These are phyloP conservation scores for Cupressus sempervirens DNA, from an alignment of 75 land plant species.

Conservation along the genomic window DNA sequence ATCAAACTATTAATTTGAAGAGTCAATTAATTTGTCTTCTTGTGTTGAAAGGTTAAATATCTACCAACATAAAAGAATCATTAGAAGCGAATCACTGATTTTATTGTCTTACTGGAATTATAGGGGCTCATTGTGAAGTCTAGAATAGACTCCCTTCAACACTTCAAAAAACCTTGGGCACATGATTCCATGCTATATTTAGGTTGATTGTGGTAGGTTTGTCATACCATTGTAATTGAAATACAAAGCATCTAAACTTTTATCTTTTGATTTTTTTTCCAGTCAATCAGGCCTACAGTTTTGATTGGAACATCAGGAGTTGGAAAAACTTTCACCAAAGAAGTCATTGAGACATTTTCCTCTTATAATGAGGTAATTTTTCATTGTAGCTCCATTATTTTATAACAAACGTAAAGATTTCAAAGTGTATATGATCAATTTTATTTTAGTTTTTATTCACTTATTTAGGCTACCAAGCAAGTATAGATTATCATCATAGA, in stretches of 20 bases:
- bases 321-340: constrained; percentile 80
- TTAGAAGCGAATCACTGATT: too few relatives aligned
- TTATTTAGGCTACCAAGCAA: too few relatives aligned
- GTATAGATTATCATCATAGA: too few relatives aligned
- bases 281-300: constrained; percentile 90
- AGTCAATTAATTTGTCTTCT: too few relatives aligned
- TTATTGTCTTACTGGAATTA: background rate
- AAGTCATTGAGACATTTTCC: constrained; percentile 81
- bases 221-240: background rate
- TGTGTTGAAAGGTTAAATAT: too few relatives aligned
- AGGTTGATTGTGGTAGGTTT: background rate
- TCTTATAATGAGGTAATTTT: constrained; percentile 71
- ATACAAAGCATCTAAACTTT: too few relatives aligned
- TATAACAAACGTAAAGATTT: background rate
- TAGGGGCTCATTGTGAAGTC: constrained; percentile 85
- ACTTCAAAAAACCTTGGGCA: constrained; percentile 77
- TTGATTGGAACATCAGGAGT: constrained; percentile 86
- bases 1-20: too few relatives aligned
- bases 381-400: background rate
- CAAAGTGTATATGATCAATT: background rate
- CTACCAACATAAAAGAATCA: too few relatives aligned
- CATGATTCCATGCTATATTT: constrained; percentile 36
- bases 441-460: too few relatives aligned
- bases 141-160: constrained; percentile 70
- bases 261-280: too few relatives aligned